Evolutionary conservation across 2,329 filamentous ascomycete species (phyloP), one percentile per base, ranked within the genome.

Genomic region (Conoideocrella luteorostrata): DNA sequence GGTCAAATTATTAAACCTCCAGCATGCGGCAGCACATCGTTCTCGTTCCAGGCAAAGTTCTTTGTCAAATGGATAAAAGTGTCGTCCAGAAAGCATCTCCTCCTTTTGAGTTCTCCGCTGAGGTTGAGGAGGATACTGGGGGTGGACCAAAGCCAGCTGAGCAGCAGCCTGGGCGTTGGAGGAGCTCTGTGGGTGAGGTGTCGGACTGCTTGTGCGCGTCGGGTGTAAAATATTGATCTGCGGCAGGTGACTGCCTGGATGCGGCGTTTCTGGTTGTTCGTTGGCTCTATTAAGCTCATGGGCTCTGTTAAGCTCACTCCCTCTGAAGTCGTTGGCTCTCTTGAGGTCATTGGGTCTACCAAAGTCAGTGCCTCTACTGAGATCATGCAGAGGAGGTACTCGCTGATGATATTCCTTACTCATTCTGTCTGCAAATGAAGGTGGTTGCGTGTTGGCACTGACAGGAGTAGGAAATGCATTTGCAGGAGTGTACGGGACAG

Each of bases 31-130:
- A 50, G 81, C 84, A 66, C 91, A 97, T 43, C 84, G 77, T 58
- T 93, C 82, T n/a, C 91, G 84, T 56, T 96, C 90, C 17, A 86
- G 74, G 12, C 86, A 76, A 5, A 98, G 75, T 55, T 88, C 83
- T 47, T 81, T 77, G 58, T 88, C 82, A 50, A 84, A 90, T 6
- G 87, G 86, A 48, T 82, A 82, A 64, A 88, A 97, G n/a, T 80
- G 75, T 32, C 86, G 76, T 11, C 87, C 87, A 24, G 74, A 74
- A 13, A 95, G 69, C 91, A 97, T 97, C 61, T 93, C 88, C 47
- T 94, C 86, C 64, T 93, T 93, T 59, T 95, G 88, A 2, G 82
- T 84, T 47, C 74, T 67, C 55, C 62, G 56, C 34, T 57, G 55
- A 2, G 69, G 65, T 46, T 34, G 40, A 30, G 33, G 53, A 3